Evolutionary conservation across 176 grass and related monocot genomes (phyloP).

Genomic region (Aegilops speltoides): DNA sequence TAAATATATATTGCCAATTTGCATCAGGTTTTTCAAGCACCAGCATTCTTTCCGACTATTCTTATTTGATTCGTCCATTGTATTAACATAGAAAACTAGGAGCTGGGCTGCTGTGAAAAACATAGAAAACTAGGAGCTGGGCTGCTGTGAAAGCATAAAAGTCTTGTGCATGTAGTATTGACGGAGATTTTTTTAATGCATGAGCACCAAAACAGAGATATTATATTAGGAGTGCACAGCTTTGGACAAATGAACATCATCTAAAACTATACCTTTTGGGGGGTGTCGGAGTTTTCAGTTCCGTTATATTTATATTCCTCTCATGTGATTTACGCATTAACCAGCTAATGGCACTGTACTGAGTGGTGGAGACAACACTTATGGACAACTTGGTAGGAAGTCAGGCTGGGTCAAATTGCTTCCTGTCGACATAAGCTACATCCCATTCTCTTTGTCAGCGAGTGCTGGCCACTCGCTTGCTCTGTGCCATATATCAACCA

Average conservation of each 20-base stretch:
- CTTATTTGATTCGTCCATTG: background rate
- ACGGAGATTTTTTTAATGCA: background rate
- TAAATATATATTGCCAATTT: background rate
- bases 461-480: slow-evolving; percentile 79
- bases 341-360: slow-evolving; percentile 63
- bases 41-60: background rate
- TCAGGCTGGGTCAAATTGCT: slow-evolving; percentile 45
- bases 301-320: background rate
- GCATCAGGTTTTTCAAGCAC: background rate
- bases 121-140: background rate
- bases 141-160: background rate
- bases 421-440: slow-evolving; percentile 43
- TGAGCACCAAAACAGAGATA: background rate
- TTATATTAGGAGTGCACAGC: background rate
- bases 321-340: slow-evolving; percentile 28
- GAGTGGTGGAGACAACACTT: slow-evolving; percentile 80
- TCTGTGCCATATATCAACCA: slow-evolving; percentile 44
- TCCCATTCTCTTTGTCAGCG: slow-evolving; percentile 66
- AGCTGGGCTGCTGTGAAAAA: background rate
- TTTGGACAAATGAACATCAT: slow-evolving; percentile 10
- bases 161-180: background rate
- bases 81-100: background rate
- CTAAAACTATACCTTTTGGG: slow-evolving; percentile 1
- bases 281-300: background rate
- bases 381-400: slow-evolving; percentile 73